These are phyloP conservation scores for Neurospora sp. DNA, from an alignment of 495 filamentous ascomycete species.

Conservation along the genomic window DNA sequence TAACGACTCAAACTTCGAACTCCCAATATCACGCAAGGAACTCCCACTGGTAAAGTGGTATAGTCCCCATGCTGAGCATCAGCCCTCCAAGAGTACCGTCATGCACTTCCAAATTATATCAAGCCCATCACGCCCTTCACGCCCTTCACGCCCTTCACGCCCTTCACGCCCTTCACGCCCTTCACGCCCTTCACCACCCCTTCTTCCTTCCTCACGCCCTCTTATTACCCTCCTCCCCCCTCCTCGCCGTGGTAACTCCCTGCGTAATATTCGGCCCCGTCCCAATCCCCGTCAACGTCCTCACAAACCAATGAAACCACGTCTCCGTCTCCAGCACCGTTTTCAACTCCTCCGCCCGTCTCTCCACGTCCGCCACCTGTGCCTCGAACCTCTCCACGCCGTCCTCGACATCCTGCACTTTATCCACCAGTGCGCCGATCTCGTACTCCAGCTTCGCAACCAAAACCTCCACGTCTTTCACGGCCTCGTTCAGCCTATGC, in stretches of 20 bases:
- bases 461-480: constrained; percentile 74
- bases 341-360: constrained; percentile 59
- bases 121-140: not conserved
- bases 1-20: not conserved
- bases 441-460: constrained; percentile 92
- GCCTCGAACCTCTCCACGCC: constrained; percentile 71
- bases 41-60: not conserved
- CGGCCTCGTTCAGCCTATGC: constrained; percentile 54
- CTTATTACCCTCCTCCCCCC: not conserved
- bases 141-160: not conserved
- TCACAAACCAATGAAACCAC: constrained; percentile 49
- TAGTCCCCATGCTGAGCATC: not conserved
- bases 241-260: not conserved
- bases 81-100: not conserved
- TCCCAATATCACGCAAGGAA: not conserved
- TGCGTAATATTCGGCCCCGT: constrained; percentile 44
- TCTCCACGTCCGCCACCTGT: constrained; percentile 72
- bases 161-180: not conserved
- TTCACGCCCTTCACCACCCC: not conserved
- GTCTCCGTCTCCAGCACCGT: constrained; percentile 53
- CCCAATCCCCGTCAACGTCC: constrained; percentile 50
- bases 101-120: not conserved
- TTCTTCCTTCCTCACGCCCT: not conserved
- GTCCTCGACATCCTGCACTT: constrained; percentile 82
- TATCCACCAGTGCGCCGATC: constrained; percentile 65